These are phyloP conservation scores for Skeletonema marinoi DNA, from an alignment of 108 stramenopile genomes.

Conservation along the genomic window DNA sequence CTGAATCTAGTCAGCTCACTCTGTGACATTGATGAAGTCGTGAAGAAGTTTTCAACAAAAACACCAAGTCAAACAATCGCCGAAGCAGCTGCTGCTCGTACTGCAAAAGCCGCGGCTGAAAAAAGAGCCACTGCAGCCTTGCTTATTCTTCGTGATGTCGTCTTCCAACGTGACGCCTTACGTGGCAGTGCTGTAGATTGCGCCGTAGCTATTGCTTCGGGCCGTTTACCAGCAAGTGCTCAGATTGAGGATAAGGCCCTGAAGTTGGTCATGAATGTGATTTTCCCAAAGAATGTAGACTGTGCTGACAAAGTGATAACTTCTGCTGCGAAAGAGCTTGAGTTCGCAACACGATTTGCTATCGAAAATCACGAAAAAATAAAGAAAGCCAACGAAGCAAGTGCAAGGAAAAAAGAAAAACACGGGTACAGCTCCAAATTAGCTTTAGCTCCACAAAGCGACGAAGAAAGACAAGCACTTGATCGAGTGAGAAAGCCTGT, in stretches of 20 bases:
- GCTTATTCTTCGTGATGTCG: constrained; percentile 76
- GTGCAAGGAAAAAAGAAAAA: constrained; percentile 43
- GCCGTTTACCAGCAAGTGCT: constrained; percentile 67
- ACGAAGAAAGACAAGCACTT: constrained; percentile 73
- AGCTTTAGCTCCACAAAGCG: constrained; percentile 42
- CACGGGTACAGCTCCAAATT: constrained; percentile 45
- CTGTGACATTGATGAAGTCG: constrained; percentile 82
- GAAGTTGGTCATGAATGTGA: constrained; percentile 86
- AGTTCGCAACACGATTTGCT: constrained; percentile 51
- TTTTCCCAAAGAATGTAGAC: constrained; percentile 67
- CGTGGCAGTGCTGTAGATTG: constrained; percentile 60
- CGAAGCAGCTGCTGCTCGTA: constrained; percentile 71
- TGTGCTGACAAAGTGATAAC: constrained; percentile 67
- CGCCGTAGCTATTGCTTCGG: constrained; percentile 80
- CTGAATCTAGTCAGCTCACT: constrained; percentile 64
- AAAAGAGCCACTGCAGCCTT: constrained; percentile 84
- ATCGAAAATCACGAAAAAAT: constrained; percentile 64
- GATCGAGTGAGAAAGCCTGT: constrained; percentile 72
- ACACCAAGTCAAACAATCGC: constrained; percentile 69
- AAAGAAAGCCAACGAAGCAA: constrained; percentile 42
- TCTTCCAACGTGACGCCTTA: constrained; percentile 63
- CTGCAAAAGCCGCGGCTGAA: constrained; percentile 82
- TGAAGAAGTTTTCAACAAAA: constrained; percentile 76
- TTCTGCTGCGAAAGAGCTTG: constrained; percentile 69
- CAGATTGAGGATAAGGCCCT: constrained; percentile 81